Percentiles rank a stretch among this genome's conserved stretches.
Conservation (phyloP, 2,329 filamentous ascomycete species). For the Shiraia bambusicola region DNA sequence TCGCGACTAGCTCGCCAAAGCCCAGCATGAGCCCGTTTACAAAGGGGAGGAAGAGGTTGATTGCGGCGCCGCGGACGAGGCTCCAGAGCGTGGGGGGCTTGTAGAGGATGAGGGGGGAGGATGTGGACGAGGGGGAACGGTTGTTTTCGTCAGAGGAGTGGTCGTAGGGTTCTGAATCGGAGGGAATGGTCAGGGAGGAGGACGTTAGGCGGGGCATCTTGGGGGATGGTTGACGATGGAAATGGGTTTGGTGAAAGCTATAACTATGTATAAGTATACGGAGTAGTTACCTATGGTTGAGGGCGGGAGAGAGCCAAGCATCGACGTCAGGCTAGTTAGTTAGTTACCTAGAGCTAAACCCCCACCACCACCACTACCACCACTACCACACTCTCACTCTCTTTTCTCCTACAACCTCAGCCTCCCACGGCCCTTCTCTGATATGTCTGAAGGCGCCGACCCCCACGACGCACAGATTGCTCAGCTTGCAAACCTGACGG, state of each 20-base stretch:
- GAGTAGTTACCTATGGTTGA: too few species aligned
- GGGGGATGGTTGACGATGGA: slow-evolving; percentile 36
- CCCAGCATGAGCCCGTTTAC: slow-evolving; percentile 98
- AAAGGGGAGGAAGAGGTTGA: slow-evolving; percentile 93
- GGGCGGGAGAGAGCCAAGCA: slow-evolving; percentile 4
- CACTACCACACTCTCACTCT: slow-evolving; percentile 1
- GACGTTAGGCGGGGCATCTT: slow-evolving; percentile 57
- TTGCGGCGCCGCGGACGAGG: slow-evolving; percentile 81
- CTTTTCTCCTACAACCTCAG: not conserved
- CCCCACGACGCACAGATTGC: slow-evolving; percentile 40
- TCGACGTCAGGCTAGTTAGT: slow-evolving; percentile 22
- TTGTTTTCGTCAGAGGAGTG: slow-evolving; percentile 62
- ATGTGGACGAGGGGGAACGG: slow-evolving; percentile 61
- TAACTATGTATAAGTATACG: too few species aligned
- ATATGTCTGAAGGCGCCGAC: slow-evolving; percentile 37
- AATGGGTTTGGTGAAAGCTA: too few species aligned
- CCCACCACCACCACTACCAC: slow-evolving; percentile 9
- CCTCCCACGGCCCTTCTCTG: too few species aligned
- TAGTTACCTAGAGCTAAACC: slow-evolving; percentile 13
- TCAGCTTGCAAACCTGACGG: slow-evolving; percentile 39
- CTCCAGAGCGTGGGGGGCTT: slow-evolving; percentile 85
- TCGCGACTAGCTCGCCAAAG: slow-evolving; percentile 94
- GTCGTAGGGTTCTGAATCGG: slow-evolving; percentile 82
- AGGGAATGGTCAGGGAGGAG: slow-evolving; percentile 75
- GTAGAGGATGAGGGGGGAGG: slow-evolving; percentile 78